Conservation (phyloP, 2,329 filamentous ascomycete genomes). For the Exophiala calicioides region DNA sequence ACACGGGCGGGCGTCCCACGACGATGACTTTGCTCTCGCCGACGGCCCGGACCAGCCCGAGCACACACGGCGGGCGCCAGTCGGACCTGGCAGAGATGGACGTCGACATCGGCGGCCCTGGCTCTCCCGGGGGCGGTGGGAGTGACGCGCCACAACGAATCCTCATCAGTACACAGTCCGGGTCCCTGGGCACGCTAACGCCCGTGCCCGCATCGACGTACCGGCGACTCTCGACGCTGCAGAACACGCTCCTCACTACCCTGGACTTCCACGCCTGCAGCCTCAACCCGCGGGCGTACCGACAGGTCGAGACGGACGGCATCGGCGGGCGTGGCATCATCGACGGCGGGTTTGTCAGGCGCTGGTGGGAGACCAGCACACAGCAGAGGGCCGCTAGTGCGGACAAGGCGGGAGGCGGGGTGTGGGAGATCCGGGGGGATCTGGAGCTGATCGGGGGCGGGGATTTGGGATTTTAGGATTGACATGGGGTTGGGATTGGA, state of each 20-base stretch:
- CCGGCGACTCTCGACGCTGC: slow-evolving; percentile 76
- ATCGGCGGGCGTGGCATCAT: slow-evolving; percentile 65
- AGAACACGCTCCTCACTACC: slow-evolving; percentile 74
- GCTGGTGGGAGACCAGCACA: slow-evolving; percentile 75
- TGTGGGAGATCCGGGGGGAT: slow-evolving; percentile 69
- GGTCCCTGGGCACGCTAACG: slow-evolving; percentile 73
- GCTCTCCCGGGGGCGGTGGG: not conserved
- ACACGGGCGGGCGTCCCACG: slow-evolving; percentile 76
- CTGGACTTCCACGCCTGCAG: slow-evolving; percentile 73
- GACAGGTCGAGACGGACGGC: slow-evolving; percentile 56
- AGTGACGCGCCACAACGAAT: slow-evolving; percentile 15
- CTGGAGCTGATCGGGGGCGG: slow-evolving; percentile 65
- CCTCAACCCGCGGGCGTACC: slow-evolving; percentile 79
- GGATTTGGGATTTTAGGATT: slow-evolving; percentile 49
- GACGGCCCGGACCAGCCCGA: slow-evolving; percentile 25
- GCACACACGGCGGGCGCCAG: slow-evolving; percentile 32
- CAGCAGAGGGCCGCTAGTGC: slow-evolving; percentile 72
- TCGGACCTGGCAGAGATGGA: slow-evolving; percentile 40
- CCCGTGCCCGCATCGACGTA: slow-evolving; percentile 79
- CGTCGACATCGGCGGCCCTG: slow-evolving; percentile 2
- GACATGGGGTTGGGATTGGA: not conserved
- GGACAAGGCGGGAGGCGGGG: slow-evolving; percentile 66
- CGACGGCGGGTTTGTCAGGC: slow-evolving; percentile 72
- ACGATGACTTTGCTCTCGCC: slow-evolving; percentile 73
- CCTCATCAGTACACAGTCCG: slow-evolving; percentile 73